A percentile compares a stretch with the other conserved stretches of the same genome.
These are phyloP conservation scores for Cupressus sempervirens DNA, from an alignment of 75 land plant species.

Conservation along the genomic window DNA sequence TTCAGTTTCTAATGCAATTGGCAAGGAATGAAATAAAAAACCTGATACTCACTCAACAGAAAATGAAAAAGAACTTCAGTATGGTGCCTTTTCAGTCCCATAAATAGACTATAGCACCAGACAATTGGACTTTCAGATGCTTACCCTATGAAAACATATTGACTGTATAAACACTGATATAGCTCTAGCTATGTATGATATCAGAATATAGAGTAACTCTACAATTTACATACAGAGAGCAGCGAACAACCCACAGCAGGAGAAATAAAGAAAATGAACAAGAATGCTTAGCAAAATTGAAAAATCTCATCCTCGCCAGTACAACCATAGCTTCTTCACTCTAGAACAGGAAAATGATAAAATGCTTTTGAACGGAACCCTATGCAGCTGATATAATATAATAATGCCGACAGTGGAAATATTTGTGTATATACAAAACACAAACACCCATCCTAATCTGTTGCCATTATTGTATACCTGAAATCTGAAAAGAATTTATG, in stretches of 20 bases:
- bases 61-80: not conserved
- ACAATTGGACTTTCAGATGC: not conserved
- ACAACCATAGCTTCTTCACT: not conserved
- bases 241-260: not conserved
- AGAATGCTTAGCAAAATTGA: not conserved
- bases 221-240: not conserved
- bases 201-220: not conserved
- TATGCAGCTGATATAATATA: not conserved
- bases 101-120: not conserved
- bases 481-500: not conserved
- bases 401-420: not conserved
- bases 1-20: not conserved
- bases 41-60: not conserved
- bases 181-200: not conserved
- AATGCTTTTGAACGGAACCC: not conserved
- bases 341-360: not conserved
- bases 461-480: not conserved
- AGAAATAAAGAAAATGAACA: not conserved
- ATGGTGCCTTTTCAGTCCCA: not conserved
- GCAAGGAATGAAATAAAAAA: slow-evolving; percentile 4
- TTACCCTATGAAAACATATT: not conserved
- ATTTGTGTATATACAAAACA: not conserved
- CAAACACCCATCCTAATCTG: not conserved
- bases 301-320: not conserved
- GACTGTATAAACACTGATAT: not conserved